A percentile compares a stretch with the other conserved stretches of the same genome.
phyloP scores from a whole-genome alignment of 2,329 filamentous ascomycete genomes.

The Colletotrichum lindemuthianum region DNA sequence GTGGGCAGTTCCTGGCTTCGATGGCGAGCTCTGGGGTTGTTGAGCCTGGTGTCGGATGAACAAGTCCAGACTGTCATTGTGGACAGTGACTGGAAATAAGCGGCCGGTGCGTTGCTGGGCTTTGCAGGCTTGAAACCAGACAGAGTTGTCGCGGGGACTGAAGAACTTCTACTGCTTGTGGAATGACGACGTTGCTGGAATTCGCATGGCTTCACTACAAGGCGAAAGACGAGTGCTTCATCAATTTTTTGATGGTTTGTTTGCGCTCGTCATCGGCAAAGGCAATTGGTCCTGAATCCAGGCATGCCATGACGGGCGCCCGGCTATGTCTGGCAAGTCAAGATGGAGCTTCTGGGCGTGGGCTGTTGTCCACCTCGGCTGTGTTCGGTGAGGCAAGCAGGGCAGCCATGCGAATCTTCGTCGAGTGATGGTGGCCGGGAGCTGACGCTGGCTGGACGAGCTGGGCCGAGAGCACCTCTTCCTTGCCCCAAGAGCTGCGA shows the following conservation, averaged over 20 bases:
- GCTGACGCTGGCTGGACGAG: slow-evolving; percentile 2
- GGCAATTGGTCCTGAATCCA: slow-evolving; percentile 6
- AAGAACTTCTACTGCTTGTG: too few species aligned
- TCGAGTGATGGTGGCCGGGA: neutral
- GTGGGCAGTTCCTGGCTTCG: neutral
- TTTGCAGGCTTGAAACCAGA: too few species aligned
- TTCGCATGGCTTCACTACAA: too few species aligned
- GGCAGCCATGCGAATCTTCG: neutral
- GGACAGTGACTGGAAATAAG: too few species aligned
- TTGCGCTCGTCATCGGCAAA: slow-evolving; percentile 17
- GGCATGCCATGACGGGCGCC: slow-evolving; percentile 1
- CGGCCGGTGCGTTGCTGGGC: too few species aligned
- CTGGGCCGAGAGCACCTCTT: neutral
- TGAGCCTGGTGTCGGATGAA: too few species aligned
- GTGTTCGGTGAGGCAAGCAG: slow-evolving; percentile 28
- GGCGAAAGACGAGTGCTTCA: neutral
- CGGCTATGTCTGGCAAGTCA: slow-evolving; percentile 33
- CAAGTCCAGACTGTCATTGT: too few species aligned
- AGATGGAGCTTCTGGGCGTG: slow-evolving; percentile 8
- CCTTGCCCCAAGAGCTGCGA: too few species aligned
- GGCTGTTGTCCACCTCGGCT: slow-evolving; percentile 32
- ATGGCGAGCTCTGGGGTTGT: neutral
- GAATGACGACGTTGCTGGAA: too few species aligned
- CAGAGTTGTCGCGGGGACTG: too few species aligned
- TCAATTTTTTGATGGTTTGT: neutral